Conservation (phyloP, 2,329 filamentous ascomycete species). For the Aspergillus tubingensis region DNA sequence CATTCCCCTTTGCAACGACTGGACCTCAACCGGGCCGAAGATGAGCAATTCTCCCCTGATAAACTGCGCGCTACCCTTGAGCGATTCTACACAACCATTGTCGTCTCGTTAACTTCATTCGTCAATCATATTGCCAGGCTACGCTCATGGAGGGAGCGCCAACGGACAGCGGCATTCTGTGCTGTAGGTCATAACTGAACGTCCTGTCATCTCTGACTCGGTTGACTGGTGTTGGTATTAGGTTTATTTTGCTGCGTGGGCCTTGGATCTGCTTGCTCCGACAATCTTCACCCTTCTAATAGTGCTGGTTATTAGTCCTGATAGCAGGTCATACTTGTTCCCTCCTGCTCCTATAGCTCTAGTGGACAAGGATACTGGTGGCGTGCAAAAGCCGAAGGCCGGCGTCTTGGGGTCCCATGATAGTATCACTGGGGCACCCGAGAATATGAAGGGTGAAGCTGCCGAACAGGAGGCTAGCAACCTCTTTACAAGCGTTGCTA, state of each 20-base stretch:
- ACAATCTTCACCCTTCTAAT: conserved; percentile 61
- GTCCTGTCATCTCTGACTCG: background rate
- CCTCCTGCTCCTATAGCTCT: conserved; percentile 75
- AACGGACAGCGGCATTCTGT: conserved; percentile 68
- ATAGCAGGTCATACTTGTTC: conserved; percentile 65
- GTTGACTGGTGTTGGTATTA: conserved; percentile 19
- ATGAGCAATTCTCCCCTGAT: conserved; percentile 82
- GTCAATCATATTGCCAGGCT: conserved; percentile 75
- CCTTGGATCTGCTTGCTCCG: conserved; percentile 70
- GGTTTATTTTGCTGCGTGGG: conserved; percentile 67
- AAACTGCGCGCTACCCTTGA: conserved; percentile 78
- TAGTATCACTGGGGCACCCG: conserved; percentile 76
- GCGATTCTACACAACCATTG: conserved; percentile 77
- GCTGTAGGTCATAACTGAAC: conserved; percentile 40
- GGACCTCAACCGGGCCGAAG: conserved; percentile 77
- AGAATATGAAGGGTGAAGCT: conserved; percentile 80
- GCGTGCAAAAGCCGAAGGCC: conserved; percentile 73
- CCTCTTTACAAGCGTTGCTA: conserved; percentile 73
- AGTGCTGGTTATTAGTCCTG: conserved; percentile 66
- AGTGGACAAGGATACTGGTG: conserved; percentile 69
- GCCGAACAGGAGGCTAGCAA: conserved; percentile 82
- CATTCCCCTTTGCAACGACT: conserved; percentile 65
- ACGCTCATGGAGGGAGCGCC: conserved; percentile 75
- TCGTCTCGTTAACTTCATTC: conserved; percentile 65
- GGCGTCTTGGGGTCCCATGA: conserved; percentile 75